Conservation (phyloP, 208 protist species). For the Spongospora subterranea region DNA sequence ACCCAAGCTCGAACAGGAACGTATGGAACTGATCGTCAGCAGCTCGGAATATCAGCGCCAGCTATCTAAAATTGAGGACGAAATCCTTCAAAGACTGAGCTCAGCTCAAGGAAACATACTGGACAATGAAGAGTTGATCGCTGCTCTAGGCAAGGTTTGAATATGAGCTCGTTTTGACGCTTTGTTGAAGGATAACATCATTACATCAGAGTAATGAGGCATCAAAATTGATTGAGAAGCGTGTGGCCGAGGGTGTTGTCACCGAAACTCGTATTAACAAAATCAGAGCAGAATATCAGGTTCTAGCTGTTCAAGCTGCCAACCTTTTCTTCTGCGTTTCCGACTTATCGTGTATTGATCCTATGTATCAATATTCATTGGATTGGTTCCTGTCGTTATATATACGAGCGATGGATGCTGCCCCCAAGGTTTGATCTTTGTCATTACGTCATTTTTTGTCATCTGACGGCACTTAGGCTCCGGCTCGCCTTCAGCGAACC, state of each 20-base stretch:
- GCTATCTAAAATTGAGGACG: slow-evolving; percentile 56
- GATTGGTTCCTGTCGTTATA: slow-evolving; percentile 94
- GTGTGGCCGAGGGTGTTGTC: slow-evolving; percentile 88
- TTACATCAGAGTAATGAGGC: slow-evolving; percentile 28
- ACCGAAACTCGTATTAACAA: slow-evolving; percentile 93
- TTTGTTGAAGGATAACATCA: neutral
- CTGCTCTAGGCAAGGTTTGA: slow-evolving; percentile 79
- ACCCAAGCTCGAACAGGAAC: slow-evolving; percentile 91
- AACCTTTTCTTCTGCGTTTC: slow-evolving; percentile 97
- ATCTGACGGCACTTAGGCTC: neutral
- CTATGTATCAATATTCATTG: slow-evolving; percentile 83
- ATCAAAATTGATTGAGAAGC: slow-evolving; percentile 27
- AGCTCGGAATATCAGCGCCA: slow-evolving; percentile 51
- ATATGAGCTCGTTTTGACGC: neutral
- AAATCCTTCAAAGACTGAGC: slow-evolving; percentile 67
- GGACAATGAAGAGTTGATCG: slow-evolving; percentile 95
- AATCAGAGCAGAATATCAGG: slow-evolving; percentile 90
- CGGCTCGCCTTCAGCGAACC: slow-evolving; percentile 75
- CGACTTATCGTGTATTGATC: slow-evolving; percentile 88
- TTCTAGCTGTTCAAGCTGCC: slow-evolving; percentile 88
- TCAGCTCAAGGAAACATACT: slow-evolving; percentile 89
- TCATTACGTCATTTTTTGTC: neutral
- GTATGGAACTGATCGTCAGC: slow-evolving; percentile 72
- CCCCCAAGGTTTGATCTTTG: slow-evolving; percentile 54
- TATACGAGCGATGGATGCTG: slow-evolving; percentile 69